Base-by-base conservation (phyloP, 805 yeast genomes). In the Starmerella bacillaris region DNA sequence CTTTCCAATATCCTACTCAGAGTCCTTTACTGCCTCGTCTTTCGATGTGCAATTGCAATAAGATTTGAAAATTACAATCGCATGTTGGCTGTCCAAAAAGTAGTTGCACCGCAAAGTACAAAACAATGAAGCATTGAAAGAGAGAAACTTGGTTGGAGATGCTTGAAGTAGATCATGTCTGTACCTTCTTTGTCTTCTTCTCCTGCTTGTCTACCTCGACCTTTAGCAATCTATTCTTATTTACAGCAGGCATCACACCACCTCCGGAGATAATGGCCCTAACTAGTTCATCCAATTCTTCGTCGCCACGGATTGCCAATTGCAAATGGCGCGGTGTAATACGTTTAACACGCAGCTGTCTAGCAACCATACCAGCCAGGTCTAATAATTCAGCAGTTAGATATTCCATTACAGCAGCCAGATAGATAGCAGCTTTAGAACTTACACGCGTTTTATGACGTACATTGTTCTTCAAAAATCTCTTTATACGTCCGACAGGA, bases 401-500 rank as follows among this genome's bases (percentile, higher is more conserved):
- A 63, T 86, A 86, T 67, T 86, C 96, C 55, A 86, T 70, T 40
- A 86, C 95, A 38, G 96, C 92, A 51, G 96, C 84, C 59, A 86
- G 71, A 68, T 84, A 86, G 46, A 86, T 59, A 67, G 96, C 95
- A 55, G 96, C 95, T 74, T 94, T 94, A 50, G 95, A 83, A 73
- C 96, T 95, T 54, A 86, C 77, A 70, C 96, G 49, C 28, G 47
- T 47, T 32, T 41, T 45, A 77, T 68, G 84, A 92, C 57, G 95
- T 92, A 69, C 86, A 80, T 76, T 84, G 80, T 61, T 82, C 74
- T 92, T 80, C 58, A 86, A 67, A 53, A 84, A 72, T 68, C 95
- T 76, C 72, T 86, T 94, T 52, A 86, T 89, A 75, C 96, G 84
- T 64, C 96, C 96, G 51, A 86, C 96, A 68, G 96, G 96, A 92